These are phyloP conservation scores for Zymoseptoria brevis DNA, from an alignment of 2,329 filamentous ascomycete genomes.

Conservation along the genomic window DNA sequence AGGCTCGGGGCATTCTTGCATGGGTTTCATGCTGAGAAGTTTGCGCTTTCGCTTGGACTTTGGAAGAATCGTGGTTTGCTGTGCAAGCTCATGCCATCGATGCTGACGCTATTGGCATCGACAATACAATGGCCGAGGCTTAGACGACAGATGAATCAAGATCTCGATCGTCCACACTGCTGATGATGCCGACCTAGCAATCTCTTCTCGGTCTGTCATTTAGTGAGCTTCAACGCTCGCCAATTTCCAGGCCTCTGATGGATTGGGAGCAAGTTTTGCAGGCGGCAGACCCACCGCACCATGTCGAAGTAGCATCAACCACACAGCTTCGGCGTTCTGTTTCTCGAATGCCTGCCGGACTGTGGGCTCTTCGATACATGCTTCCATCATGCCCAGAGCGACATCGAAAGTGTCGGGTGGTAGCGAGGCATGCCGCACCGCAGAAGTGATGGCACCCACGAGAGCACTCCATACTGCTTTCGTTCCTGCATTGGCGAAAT, in stretches of 20 bases:
- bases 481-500: slow-evolving; percentile 49
- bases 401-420: slow-evolving; percentile 65
- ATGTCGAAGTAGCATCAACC: slow-evolving; percentile 49
- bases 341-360: slow-evolving; percentile 53
- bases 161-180: too few species aligned
- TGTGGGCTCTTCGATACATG: slow-evolving; percentile 31
- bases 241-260: slow-evolving; percentile 1
- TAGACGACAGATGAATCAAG: too few species aligned
- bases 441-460: slow-evolving; percentile 49
- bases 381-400: slow-evolving; percentile 53
- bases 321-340: slow-evolving; percentile 68
- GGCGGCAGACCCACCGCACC: slow-evolving; percentile 7
- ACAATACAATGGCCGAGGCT: not conserved
- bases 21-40: not conserved
- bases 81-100: not conserved
- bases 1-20: not conserved
- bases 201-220: not conserved
- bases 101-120: not conserved
- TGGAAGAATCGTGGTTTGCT: slow-evolving; percentile 1
- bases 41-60: not conserved
- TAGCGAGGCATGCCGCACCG: slow-evolving; percentile 58
- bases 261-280: not conserved
- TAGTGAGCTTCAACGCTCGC: not conserved
- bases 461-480: slow-evolving; percentile 58
- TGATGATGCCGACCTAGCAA: not conserved